phyloP scores from a whole-genome alignment of 345 rosid genomes.

The Populus davidiana region DNA sequence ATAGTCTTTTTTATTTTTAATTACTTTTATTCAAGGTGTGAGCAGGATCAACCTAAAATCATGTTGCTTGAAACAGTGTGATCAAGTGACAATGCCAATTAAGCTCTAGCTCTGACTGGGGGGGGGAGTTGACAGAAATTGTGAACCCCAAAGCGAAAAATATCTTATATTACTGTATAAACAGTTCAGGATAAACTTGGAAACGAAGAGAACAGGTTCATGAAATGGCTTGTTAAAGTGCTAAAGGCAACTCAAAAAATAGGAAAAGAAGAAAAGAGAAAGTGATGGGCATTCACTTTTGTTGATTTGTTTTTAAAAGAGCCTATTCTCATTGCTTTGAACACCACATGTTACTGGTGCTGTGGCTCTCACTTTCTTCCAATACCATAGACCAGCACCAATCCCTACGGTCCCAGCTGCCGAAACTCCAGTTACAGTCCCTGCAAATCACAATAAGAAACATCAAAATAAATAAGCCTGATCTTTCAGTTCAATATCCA shows the following conservation, averaged over 20 bases:
- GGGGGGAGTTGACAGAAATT: background rate
- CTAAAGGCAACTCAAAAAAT: constrained; percentile 10
- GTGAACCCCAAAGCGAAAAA: background rate
- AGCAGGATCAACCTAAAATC: background rate
- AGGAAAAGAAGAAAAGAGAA: background rate
- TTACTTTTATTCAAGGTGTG: background rate
- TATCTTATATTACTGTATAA: background rate
- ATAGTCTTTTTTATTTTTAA: too few relatives aligned
- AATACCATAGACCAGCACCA: constrained; percentile 73
- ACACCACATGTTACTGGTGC: constrained; percentile 89
- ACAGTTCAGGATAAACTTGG: background rate
- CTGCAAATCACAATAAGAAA: constrained; percentile 29
- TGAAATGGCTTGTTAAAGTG: constrained; percentile 1
- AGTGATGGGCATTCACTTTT: background rate
- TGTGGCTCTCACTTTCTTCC: constrained; percentile 72
- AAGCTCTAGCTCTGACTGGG: background rate
- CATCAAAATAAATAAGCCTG: background rate
- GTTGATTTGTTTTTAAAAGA: constrained; percentile 42
- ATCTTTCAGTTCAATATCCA: background rate
- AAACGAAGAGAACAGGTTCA: background rate
- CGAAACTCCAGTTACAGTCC: constrained; percentile 67
- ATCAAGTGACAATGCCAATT: background rate
- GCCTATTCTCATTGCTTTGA: constrained; percentile 78
- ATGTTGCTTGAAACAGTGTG: background rate
- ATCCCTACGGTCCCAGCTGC: constrained; percentile 71